Evolutionary conservation across 1,284 basidiomycete species (phyloP).

Genomic region (Dichomitus squalens): DNA sequence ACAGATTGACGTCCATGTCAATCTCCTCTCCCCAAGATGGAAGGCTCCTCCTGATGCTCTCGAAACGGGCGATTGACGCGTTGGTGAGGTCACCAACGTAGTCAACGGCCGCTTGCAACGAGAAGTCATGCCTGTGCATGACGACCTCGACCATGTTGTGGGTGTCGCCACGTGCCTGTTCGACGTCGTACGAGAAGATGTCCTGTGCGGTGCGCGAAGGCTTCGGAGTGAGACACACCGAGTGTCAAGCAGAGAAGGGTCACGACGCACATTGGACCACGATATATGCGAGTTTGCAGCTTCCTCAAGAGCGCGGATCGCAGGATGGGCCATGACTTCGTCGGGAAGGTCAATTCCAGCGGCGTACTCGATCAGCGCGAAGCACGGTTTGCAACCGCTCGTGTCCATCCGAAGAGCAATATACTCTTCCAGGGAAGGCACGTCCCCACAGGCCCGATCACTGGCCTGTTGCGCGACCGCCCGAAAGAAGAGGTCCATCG

Average conservation of each 20-base stretch:
- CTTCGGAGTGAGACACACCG: background rate
- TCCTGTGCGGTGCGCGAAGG: conserved; percentile 23
- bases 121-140: conserved; percentile 28
- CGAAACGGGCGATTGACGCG: conserved; percentile 29
- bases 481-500: conserved; percentile 33
- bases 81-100: conserved; percentile 32
- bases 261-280: conserved; percentile 34
- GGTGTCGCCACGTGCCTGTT: conserved; percentile 35
- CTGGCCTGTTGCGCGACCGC: conserved; percentile 31
- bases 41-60: conserved; percentile 24
- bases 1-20: conserved; percentile 32
- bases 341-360: conserved; percentile 35
- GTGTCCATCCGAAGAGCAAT: conserved; percentile 33
- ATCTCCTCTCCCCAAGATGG: conserved; percentile 35
- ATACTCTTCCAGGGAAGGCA: conserved; percentile 34
- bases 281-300: conserved; percentile 34
- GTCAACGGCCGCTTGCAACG: conserved; percentile 34
- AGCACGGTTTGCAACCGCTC: conserved; percentile 35
- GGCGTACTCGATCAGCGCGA: conserved; percentile 36
- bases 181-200: conserved; percentile 37
- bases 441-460: conserved; percentile 19
- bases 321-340: conserved; percentile 32
- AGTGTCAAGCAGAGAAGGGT: background rate
- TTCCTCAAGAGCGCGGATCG: conserved; percentile 30
- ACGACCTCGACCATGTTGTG: conserved; percentile 35